Evolutionary conservation across 768 basidiomycete species (phyloP).

Genomic region (Lentinula aciculospora): DNA sequence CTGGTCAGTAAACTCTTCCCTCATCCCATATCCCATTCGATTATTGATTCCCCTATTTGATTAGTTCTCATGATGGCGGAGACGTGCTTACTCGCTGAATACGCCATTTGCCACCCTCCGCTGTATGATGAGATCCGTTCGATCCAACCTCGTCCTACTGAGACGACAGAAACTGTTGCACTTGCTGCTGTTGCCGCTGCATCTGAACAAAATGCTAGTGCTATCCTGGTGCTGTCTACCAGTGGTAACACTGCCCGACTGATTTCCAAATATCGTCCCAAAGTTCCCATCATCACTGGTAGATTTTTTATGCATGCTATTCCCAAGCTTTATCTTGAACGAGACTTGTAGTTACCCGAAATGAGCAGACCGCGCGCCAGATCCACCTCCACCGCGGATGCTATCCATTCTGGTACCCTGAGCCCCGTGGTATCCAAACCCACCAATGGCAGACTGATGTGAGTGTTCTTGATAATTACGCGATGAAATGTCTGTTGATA

Average conservation of each 20-base stretch:
- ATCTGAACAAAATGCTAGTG: constrained; percentile 89
- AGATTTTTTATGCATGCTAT: constrained; percentile 18
- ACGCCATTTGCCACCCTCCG: constrained; percentile 91
- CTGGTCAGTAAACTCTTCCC: constrained; percentile 49
- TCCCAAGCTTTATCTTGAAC: not conserved
- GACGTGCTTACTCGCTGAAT: constrained; percentile 94
- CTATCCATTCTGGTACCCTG: constrained; percentile 96
- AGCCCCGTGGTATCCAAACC: constrained; percentile 82
- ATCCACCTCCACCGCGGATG: constrained; percentile 95
- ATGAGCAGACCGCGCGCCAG: constrained; percentile 92
- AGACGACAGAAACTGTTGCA: constrained; percentile 93
- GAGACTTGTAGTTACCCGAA: constrained; percentile 76
- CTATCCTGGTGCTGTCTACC: constrained; percentile 94
- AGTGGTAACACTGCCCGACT: constrained; percentile 95
- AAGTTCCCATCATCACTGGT: constrained; percentile 94
- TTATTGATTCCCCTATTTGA: not conserved
- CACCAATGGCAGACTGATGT: constrained; percentile 99
- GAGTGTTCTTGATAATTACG: constrained; percentile 23
- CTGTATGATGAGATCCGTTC: constrained; percentile 84
- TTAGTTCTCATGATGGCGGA: constrained; percentile 99
- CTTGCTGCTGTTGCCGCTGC: constrained; percentile 95
- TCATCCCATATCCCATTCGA: not conserved
- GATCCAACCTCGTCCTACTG: constrained; percentile 81
- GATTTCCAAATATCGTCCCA: constrained; percentile 93
- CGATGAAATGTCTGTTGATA: not conserved